Percentiles rank a stretch among this genome's conserved stretches.
Conservation (phyloP, 495 filamentous ascomycete species). For the Immersiella caudata region DNA sequence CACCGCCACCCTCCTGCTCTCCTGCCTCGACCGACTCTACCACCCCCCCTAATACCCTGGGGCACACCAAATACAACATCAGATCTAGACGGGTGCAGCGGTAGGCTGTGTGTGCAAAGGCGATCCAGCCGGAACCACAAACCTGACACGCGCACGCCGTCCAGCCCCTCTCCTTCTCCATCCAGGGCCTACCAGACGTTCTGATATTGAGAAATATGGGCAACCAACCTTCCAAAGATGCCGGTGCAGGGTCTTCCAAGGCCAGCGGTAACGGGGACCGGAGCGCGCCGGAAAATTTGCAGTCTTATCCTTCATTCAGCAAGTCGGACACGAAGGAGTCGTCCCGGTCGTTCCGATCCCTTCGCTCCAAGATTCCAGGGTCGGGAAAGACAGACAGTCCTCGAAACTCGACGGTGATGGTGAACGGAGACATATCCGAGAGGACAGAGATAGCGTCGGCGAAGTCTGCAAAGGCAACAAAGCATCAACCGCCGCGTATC, state of each 20-base stretch:
- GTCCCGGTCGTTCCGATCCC: slow-evolving; percentile 81
- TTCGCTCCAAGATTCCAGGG: slow-evolving; percentile 62
- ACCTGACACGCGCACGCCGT: slow-evolving; percentile 46
- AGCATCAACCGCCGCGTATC: slow-evolving; percentile 48
- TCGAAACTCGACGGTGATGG: slow-evolving; percentile 67
- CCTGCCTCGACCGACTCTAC: slow-evolving; percentile 51
- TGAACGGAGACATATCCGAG: slow-evolving; percentile 63
- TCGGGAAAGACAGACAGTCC: slow-evolving; percentile 75
- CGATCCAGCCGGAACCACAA: slow-evolving; percentile 41
- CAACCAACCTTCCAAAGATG: slow-evolving; percentile 85
- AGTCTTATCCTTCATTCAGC: slow-evolving; percentile 87
- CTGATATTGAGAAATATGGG: slow-evolving; percentile 66
- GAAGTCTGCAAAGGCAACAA: slow-evolving; percentile 63
- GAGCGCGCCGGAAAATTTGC: slow-evolving; percentile 50
- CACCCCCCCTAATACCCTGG: slow-evolving; percentile 48
- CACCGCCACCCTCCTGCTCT: slow-evolving; percentile 48
- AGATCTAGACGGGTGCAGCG: slow-evolving; percentile 45
- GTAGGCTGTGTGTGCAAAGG: slow-evolving; percentile 46
- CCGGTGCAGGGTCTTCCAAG: slow-evolving; percentile 48
- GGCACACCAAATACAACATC: slow-evolving; percentile 25
- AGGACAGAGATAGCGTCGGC: slow-evolving; percentile 76
- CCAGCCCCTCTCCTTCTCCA: slow-evolving; percentile 38
- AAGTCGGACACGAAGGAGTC: slow-evolving; percentile 96
- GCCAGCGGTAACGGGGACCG: slow-evolving; percentile 39
- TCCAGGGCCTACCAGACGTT: slow-evolving; percentile 33